Evolutionary conservation across 2,329 filamentous ascomycete genomes (phyloP), one percentile per base, ranked within the genome.

Genomic region (Claviceps purpurea): DNA sequence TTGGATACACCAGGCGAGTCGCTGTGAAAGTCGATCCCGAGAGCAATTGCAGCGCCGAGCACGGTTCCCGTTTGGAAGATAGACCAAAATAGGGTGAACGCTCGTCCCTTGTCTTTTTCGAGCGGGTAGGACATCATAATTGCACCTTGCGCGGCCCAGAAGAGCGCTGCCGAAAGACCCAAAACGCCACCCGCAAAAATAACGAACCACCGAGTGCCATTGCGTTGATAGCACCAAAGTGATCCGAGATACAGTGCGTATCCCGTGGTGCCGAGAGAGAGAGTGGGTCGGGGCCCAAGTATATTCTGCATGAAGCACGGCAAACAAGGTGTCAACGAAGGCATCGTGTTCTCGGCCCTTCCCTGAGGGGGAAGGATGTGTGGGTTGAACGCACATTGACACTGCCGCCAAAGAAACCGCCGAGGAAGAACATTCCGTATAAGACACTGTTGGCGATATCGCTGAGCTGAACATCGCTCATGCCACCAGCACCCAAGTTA

Each of bases 31-130:
- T 50, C 42, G 51, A 52, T 52, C 16, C 47, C 51, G 6, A 52
- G 47, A 14, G 51, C 51, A 81, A 52, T 52, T 16, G 51, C 51
- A 8, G 51, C 47, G 56, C 89, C 90, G 66, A 96, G 87, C 55
- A 95, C 89, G 60, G 82, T 89, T 60, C 89, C 89, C 53, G 89
- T 68, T 68, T 95, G 95, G 77, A 95, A 96, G 62, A 96, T 93
- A 65, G 89, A 82, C 89, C 90, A 96, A 70, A 95, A 95, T 71
- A 82, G 82, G 55, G 86, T 86, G 66, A 95, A 94, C 66, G 89
- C 95, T 54, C 84, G 82, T 44, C 89, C 89, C 74, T 95, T 95
- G 57, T 81, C 78, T 37, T 79, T 68, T 69, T 95, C 89, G 16
- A 78, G 74, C 1, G 89, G 89, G 66, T 95, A 95, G 42, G 85